Evolutionary conservation across 495 filamentous ascomycete genomes (phyloP).

Genomic region (Penicillium chermesinum): DNA sequence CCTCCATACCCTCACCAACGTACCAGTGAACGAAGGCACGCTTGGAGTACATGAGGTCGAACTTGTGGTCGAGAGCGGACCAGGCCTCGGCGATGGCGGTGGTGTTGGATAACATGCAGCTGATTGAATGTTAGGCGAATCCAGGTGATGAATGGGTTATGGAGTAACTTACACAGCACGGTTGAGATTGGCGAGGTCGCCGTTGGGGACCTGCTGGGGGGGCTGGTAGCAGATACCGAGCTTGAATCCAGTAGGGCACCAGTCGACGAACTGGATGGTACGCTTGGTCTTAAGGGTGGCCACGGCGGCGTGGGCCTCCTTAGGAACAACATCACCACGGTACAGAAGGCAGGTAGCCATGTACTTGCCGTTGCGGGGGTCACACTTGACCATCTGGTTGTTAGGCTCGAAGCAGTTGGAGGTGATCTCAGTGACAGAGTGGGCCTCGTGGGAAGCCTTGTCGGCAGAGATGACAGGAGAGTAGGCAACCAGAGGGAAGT

Average conservation of each 20-base stretch:
- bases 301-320: conserved; percentile 86
- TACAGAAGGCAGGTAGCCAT: conserved; percentile 98
- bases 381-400: conserved; percentile 99
- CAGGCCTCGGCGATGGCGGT: conserved; percentile 98
- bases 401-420: conserved; percentile 70
- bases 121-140: conserved; percentile 35
- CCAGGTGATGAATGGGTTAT: neutral
- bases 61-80: conserved; percentile 96
- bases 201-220: conserved; percentile 89
- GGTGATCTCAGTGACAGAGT: conserved; percentile 62
- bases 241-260: conserved; percentile 99
- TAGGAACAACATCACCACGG: conserved; percentile 96
- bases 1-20: conserved; percentile 99
- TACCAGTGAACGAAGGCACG: conserved; percentile 99
- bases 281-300: conserved; percentile 97
- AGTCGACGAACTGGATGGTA: conserved; percentile 98
- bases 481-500: conserved; percentile 97
- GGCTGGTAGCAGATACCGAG: conserved; percentile 99
- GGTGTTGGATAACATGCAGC: conserved; percentile 99
- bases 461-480: conserved; percentile 87
- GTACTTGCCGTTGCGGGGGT: conserved; percentile 98
- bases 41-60: conserved; percentile 99
- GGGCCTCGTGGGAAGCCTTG: conserved; percentile 90
- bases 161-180: conserved; percentile 78
- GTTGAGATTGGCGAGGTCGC: conserved; percentile 94